A percentile compares a stretch with the other conserved stretches of the same genome.
These are phyloP conservation scores for Ailanthus altissimus DNA, from an alignment of 345 rosid genomes.

Conservation along the genomic window DNA sequence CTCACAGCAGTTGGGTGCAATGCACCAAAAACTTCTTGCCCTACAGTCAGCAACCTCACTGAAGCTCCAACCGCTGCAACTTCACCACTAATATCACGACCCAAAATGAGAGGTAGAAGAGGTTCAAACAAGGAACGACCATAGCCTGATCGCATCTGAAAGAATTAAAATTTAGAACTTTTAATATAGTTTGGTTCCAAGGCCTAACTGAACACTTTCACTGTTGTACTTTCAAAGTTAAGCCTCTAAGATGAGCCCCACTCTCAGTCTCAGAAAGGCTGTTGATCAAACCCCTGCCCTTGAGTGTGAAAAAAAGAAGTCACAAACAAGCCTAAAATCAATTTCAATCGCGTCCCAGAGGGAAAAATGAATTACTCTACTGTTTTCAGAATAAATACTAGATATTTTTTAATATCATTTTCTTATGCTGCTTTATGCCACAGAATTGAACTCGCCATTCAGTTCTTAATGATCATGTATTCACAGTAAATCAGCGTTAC, in stretches of 20 bases:
- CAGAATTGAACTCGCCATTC: neutral
- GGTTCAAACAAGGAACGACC: constrained; percentile 93
- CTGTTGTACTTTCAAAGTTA: no score
- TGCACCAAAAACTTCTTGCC: constrained; percentile 95
- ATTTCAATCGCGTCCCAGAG: neutral
- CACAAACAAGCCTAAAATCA: neutral
- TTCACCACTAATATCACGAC: constrained; percentile 91
- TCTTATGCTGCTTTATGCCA: neutral
- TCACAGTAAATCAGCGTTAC: neutral
- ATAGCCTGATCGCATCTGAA: constrained; percentile 92
- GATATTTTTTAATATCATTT: neutral
- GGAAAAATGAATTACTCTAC: neutral
- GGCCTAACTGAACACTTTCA: neutral
- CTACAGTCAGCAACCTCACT: constrained; percentile 61
- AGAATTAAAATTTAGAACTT: constrained; percentile 20
- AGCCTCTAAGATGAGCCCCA: no score
- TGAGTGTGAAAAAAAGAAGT: no score
- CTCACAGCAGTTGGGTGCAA: constrained; percentile 94
- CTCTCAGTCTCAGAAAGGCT: no score
- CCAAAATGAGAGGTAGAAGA: constrained; percentile 85
- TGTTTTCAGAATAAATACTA: neutral
- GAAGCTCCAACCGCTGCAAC: constrained; percentile 78
- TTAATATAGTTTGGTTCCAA: constrained; percentile 13
- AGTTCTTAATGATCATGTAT: neutral
- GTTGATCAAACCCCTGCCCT: no score